phyloP scores from a whole-genome alignment of 2,329 filamentous ascomycete genomes.

The Beauveria scarabaeidicola region DNA sequence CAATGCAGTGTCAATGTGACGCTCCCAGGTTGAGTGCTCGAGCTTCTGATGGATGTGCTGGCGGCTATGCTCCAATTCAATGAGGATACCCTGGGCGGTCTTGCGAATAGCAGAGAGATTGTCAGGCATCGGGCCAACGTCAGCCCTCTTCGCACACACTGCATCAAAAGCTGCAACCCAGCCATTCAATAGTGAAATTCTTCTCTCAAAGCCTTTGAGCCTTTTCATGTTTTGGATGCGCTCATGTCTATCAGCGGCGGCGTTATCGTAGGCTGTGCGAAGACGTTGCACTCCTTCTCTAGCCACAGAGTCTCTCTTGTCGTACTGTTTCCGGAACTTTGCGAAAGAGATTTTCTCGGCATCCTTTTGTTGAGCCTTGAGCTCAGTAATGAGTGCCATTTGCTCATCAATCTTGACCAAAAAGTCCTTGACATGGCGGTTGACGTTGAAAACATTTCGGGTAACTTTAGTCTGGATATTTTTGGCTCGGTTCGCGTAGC shows the following conservation, averaged over 20 bases:
- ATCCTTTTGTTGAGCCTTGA: constrained; percentile 88
- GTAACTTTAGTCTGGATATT: constrained; percentile 99
- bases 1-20: constrained; percentile 76
- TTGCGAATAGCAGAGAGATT: constrained; percentile 71
- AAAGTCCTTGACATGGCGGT: constrained; percentile 98
- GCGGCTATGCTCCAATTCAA: constrained; percentile 82
- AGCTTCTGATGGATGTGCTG: constrained; percentile 85
- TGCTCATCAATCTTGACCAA: constrained; percentile 99
- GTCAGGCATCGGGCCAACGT: constrained; percentile 57
- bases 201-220: constrained; percentile 70
- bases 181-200: constrained; percentile 76
- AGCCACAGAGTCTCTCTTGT: constrained; percentile 69
- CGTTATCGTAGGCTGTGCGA: constrained; percentile 75
- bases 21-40: constrained; percentile 76
- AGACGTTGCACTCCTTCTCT: constrained; percentile 75
- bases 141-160: constrained; percentile 59
- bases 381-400: constrained; percentile 90
- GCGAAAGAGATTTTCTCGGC: constrained; percentile 71
- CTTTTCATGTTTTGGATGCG: constrained; percentile 73
- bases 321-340: constrained; percentile 85
- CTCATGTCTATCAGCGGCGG: constrained; percentile 67
- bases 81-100: constrained; percentile 77
- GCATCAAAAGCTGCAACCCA: constrained; percentile 91
- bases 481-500: constrained; percentile 96
- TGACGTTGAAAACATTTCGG: constrained; percentile 98